phyloP scores from a whole-genome alignment of 1,139 yeast species.

The Magnusiomyces tetraspermus region DNA sequence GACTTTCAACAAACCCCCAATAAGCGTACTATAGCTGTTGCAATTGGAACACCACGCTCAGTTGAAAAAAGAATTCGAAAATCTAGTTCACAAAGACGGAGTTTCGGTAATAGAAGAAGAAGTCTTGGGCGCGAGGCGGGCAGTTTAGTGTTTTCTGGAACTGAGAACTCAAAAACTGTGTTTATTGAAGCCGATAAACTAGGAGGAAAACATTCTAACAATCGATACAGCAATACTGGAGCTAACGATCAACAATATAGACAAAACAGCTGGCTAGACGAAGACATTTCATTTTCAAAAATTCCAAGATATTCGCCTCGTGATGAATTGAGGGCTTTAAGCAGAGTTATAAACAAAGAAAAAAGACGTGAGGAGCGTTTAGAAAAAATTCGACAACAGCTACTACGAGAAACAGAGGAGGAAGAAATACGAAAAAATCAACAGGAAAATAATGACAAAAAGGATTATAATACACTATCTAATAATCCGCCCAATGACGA shows the following conservation, averaged over 20 bases:
- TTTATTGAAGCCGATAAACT: background rate
- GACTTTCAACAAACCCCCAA: background rate
- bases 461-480: background rate
- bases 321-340: background rate
- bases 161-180: background rate
- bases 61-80: background rate
- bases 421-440: background rate
- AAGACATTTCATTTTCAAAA: background rate
- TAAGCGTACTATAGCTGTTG: background rate
- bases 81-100: background rate
- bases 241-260: background rate
- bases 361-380: background rate
- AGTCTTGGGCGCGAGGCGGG: background rate
- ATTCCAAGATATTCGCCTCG: background rate
- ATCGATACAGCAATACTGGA: background rate
- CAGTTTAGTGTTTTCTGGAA: background rate
- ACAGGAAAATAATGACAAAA: background rate
- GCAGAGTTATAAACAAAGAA: background rate
- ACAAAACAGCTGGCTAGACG: background rate
- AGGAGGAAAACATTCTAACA: background rate
- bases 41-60: background rate
- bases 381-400: background rate
- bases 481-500: background rate
- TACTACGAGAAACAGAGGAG: background rate
- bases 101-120: background rate